Evolutionary conservation across 805 yeast genomes (phyloP), one percentile per base, ranked within the genome.

Genomic region (Kazachstania africana): DNA sequence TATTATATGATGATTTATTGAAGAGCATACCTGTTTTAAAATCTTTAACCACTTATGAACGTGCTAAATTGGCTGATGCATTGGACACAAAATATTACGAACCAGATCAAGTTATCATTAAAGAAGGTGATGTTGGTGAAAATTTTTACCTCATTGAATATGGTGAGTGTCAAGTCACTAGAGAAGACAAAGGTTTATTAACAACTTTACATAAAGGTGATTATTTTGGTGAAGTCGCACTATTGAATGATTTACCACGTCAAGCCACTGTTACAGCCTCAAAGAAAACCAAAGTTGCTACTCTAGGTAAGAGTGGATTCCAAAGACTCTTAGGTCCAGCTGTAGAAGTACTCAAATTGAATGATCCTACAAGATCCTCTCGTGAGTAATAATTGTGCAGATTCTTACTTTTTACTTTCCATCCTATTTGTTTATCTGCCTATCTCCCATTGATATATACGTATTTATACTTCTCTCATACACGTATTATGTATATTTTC

Each of bases 141-240:
- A 69, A 74, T 37, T 80, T 80, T 46, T 80, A 75, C 50, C 56
- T 81, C 36, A 73, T 80, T 34, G 83, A 87, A 59, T 66, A 74
- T 44, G 98, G 98, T 42, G 68, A 68, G 34, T 94, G 94, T 35
- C 73, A 74, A 38, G 91, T 91, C 26, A 51, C 68, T 26, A 80
- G 74, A 48, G 40, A 50, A 4, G 72, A 65, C 24, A 67, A 67
- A 27, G 87, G 87, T 16, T 65, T 68, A 27, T 66, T 85, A 21
- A 69, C 66, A 15, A 62, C 62, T 12, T 65, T 84, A 37, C 59
- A 67, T 28, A 75, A 79, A 48, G 96, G 96, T 40, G 94, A 80
- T 54, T 91, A 91, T 61, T 91, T 91, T 57, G 98, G 98, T 43
- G 98, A 91, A 61, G 75, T 91, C 40, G 97, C 98, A 3, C 65